A percentile compares a stretch with the other conserved stretches of the same genome.
These are phyloP conservation scores for Mortierella polycephala DNA, from an alignment of 371 early-diverging fungal genomes.

Conservation along the genomic window DNA sequence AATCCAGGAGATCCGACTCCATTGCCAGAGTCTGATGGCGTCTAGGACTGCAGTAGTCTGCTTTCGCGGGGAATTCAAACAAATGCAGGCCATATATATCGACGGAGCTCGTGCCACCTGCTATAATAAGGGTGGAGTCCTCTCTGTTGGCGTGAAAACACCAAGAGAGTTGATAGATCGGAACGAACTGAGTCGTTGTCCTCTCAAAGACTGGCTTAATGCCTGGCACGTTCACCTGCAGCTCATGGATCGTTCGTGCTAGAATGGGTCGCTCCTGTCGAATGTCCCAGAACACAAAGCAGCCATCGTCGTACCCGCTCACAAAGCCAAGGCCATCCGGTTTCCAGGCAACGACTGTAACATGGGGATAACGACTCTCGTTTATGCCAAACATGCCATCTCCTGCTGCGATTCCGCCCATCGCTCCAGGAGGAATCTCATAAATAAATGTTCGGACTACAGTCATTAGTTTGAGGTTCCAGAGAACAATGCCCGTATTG, in stretches of 20 bases:
- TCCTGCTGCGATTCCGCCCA: conserved; percentile 37
- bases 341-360: conserved; percentile 58
- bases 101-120: conserved; percentile 60
- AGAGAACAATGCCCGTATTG: conserved; percentile 58
- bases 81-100: conserved; percentile 62
- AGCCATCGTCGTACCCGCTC: conserved; percentile 69
- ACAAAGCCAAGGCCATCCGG: conserved; percentile 65
- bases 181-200: conserved; percentile 48
- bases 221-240: conserved; percentile 46
- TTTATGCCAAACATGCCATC: conserved; percentile 13
- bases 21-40: conserved; percentile 60
- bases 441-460: conserved; percentile 52
- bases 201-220: conserved; percentile 29
- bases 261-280: conserved; percentile 57
- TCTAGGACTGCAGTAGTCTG: conserved; percentile 54
- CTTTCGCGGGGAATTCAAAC: conserved; percentile 57
- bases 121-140: conserved; percentile 60
- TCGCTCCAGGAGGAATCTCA: conserved; percentile 45
- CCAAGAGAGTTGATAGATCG: conserved; percentile 67
- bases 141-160: conserved; percentile 51
- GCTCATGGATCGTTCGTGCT: conserved; percentile 59
- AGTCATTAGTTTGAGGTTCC: conserved; percentile 61
- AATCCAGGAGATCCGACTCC: conserved; percentile 61
- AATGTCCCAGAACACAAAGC: conserved; percentile 63
- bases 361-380: conserved; percentile 41